A percentile compares a stretch with the other conserved stretches of the same genome.
These are phyloP conservation scores for Smallanthus sonchifolius DNA, from an alignment of 129 eudicot species.

Conservation along the genomic window DNA sequence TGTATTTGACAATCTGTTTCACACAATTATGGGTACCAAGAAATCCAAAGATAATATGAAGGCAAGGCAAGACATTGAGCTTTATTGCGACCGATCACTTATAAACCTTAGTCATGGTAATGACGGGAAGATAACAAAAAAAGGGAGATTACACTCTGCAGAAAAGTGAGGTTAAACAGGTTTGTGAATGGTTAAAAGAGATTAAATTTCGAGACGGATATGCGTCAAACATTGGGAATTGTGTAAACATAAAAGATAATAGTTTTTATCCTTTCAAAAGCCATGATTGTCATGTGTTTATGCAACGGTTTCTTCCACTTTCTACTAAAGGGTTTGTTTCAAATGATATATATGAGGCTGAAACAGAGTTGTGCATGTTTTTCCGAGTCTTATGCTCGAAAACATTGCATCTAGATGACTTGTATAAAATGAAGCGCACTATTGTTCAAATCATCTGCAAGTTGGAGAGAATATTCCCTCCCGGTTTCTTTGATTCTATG, in stretches of 20 bases:
- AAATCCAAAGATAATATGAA: background rate
- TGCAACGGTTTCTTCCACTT: background rate
- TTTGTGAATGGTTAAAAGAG: background rate
- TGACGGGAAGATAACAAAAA: background rate
- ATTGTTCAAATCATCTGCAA: background rate
- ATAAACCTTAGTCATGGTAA: background rate
- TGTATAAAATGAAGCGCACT: no score
- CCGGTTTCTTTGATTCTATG: background rate
- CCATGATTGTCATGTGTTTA: background rate
- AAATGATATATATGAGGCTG: background rate
- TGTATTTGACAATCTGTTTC: background rate
- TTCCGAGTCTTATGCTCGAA: background rate
- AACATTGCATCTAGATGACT: background rate
- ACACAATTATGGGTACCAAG: background rate
- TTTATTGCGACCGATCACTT: background rate
- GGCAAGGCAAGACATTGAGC: background rate
- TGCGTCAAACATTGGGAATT: background rate
- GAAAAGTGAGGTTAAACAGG: background rate
- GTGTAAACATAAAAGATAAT: background rate
- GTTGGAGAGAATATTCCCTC: background rate
- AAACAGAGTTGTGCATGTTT: background rate
- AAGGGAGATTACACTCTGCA: background rate
- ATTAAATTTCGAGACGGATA: background rate
- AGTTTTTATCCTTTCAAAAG: background rate
- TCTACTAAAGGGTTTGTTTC: background rate